Evolutionary conservation across 495 filamentous ascomycete genomes (phyloP), one percentile per base, ranked within the genome.

Genomic region (Oleoguttula mirabilis): DNA sequence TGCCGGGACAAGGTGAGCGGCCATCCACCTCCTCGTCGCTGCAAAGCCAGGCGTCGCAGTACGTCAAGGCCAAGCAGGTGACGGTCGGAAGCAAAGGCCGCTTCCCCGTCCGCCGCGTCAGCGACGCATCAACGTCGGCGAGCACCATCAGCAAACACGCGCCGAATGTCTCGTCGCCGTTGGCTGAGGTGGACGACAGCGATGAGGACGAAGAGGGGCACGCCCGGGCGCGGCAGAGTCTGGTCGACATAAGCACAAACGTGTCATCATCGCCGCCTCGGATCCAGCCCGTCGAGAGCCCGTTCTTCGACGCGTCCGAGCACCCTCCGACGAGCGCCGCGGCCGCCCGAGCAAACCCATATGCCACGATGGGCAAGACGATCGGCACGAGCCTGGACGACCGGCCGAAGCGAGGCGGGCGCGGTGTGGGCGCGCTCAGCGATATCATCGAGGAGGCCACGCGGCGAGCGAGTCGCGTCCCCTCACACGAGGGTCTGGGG

Each of bases 401-500:
- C 55, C 8, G 31, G 28, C 14, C 50, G 43, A 21, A 55, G 51
- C 30, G 39, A 16, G 15, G 21, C 36, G 11, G 41, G 48, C n/a
- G 17, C 20, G 21, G 40, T 17, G 20, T 24, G 27, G 43, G 30
- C 28, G 46, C 21, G 38, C 53, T 55, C 44, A 56, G 40, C 31
- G 56, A 58, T 4, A 55, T 62, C 21, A 50, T 51, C 11, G 61
- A 64, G 34, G 60, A 64, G 45, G 55, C 54, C 8, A 57, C 53
- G 5, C 55, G 52, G 36, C 32, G 58, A 12, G 55, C 50, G 10
- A 61, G 55, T 34, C 17, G 43, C 21, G 43, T 52, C 23, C 47
- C 50, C 1, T 48, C 21, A 5, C 36, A 43, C 24, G 37, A 35
- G 32, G 45, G 45, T 2, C 15, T 41, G 20, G 35, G 45, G 21